Percentiles rank a stretch among this genome's conserved stretches.
These are phyloP conservation scores for Atkinsonella texensis DNA, from an alignment of 2,329 filamentous ascomycete species.

Conservation along the genomic window DNA sequence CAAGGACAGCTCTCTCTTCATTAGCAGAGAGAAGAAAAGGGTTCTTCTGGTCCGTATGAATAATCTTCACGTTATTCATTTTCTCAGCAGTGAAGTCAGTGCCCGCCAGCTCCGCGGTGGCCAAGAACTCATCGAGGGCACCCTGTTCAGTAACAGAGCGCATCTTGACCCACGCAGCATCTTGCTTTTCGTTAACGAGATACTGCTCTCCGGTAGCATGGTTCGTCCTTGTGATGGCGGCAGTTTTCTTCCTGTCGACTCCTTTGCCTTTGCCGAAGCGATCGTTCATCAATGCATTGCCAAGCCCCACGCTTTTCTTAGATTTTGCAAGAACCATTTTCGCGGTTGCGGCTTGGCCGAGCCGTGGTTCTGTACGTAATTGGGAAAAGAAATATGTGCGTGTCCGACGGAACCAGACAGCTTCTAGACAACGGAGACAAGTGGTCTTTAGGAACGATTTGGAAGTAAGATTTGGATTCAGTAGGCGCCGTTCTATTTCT, in stretches of 20 bases:
- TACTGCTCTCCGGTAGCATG: constrained; percentile 79
- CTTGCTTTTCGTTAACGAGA: constrained; percentile 78
- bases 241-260: constrained; percentile 60
- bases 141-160: constrained; percentile 95
- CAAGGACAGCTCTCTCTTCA: constrained; percentile 67
- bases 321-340: constrained; percentile 66
- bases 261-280: constrained; percentile 92
- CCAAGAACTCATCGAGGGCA: constrained; percentile 90
- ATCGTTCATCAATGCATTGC: constrained; percentile 97
- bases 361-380: not conserved
- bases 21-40: constrained; percentile 78
- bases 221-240: constrained; percentile 53
- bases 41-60: constrained; percentile 92
- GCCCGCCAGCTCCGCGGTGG: constrained; percentile 90
- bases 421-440: not conserved
- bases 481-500: not conserved
- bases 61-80: constrained; percentile 98
- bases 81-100: constrained; percentile 99
- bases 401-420: not conserved
- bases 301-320: constrained; percentile 88
- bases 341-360: constrained; percentile 10
- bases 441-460: not conserved
- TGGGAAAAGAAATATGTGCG: not conserved
- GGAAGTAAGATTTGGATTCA: constrained; percentile 1
- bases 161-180: constrained; percentile 98